Evolutionary conservation across 208 protist species (phyloP).

Genomic region (Trichomonas vaginalis): DNA sequence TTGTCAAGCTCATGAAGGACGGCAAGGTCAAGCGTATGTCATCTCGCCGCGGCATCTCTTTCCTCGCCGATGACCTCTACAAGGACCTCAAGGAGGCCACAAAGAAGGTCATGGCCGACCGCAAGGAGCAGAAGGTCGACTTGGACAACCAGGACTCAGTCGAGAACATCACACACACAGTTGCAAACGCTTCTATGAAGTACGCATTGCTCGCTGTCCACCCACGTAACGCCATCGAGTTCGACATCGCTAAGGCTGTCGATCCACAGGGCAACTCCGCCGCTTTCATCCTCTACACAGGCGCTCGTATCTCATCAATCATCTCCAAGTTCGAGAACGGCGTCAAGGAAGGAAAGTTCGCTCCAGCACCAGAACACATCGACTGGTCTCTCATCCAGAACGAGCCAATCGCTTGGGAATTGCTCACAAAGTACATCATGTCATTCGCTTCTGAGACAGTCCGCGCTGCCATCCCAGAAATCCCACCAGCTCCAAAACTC

Average conservation of each 20-base stretch:
- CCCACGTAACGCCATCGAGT: background rate
- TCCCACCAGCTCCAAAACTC: background rate
- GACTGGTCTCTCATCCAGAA: background rate
- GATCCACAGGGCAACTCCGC: conserved; percentile 69
- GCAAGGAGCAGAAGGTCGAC: background rate
- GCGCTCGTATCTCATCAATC: conserved; percentile 78
- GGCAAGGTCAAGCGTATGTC: conserved; percentile 7
- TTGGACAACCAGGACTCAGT: background rate
- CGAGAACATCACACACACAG: background rate
- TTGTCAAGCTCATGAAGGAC: background rate
- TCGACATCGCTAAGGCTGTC: background rate
- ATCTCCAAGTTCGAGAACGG: conserved; percentile 35
- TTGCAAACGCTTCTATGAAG: background rate
- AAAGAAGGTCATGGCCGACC: background rate
- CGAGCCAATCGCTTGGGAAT: background rate
- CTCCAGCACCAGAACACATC: background rate
- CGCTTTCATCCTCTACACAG: conserved; percentile 83
- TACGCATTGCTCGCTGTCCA: background rate
- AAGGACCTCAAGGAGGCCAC: background rate
- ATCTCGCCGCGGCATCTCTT: background rate
- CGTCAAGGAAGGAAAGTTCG: background rate
- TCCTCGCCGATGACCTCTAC: background rate
- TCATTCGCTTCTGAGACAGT: background rate
- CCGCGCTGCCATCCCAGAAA: background rate
- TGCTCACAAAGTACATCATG: conserved; percentile 6